Percentiles rank a stretch among this genome's conserved stretches.
These are phyloP conservation scores for Coprinopsis sp. DNA, from an alignment of 768 basidiomycete genomes.

Conservation along the genomic window DNA sequence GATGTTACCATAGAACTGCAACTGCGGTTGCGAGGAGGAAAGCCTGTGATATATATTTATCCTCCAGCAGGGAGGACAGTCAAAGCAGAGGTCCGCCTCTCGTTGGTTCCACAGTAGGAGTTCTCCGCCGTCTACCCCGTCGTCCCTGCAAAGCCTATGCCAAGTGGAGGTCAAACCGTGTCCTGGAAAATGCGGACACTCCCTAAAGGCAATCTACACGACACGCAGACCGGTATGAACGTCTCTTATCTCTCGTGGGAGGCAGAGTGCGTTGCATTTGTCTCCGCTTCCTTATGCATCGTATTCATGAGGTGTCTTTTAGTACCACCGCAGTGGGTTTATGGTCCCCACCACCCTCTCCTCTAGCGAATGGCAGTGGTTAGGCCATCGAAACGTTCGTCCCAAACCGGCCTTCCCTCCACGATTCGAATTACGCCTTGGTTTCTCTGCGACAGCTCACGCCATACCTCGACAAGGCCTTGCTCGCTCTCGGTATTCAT, in stretches of 20 bases:
- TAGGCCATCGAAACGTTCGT: no score
- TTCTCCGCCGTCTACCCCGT: constrained; percentile 33
- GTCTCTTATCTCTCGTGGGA: constrained; percentile 37
- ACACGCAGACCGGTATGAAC: constrained; percentile 22
- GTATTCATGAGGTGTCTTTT: no score
- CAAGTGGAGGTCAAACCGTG: constrained; percentile 16
- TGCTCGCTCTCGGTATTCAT: constrained; percentile 31
- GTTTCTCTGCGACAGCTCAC: constrained; percentile 25
- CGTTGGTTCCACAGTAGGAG: constrained; percentile 26
- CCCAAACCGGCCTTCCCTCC: constrained; percentile 4
- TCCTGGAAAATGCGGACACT: constrained; percentile 31
- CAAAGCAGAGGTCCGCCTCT: constrained; percentile 30
- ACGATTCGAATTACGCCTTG: constrained; percentile 24
- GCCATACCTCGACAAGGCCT: constrained; percentile 39
- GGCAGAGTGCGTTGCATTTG: constrained; percentile 23
- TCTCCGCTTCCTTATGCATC: no score
- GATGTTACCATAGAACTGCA: constrained; percentile 65
- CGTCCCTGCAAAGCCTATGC: constrained; percentile 18
- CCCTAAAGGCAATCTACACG: constrained; percentile 25
- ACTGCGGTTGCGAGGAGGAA: constrained; percentile 52
- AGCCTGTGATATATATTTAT: constrained; percentile 32
- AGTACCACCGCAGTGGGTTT: not conserved
- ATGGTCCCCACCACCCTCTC: not conserved
- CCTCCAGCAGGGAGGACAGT: constrained; percentile 24
- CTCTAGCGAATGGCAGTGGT: no score